Base-by-base conservation (phyloP, 192 early-diverging fungal species). In the Chytriomyces confervae region DNA sequence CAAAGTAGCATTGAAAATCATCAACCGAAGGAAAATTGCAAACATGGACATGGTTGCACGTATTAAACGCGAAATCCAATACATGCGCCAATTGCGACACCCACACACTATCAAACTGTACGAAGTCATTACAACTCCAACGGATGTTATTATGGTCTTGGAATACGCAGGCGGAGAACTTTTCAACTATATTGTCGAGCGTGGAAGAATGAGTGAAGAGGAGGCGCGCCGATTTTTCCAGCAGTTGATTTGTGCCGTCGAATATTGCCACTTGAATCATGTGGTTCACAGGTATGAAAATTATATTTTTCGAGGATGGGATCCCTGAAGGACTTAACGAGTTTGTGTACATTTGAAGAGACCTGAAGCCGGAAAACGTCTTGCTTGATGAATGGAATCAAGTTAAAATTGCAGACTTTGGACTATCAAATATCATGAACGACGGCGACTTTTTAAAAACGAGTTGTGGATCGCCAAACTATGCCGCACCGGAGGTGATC, bases 61-160 rank as follows among this genome's bases (percentile, higher is more conserved):
- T 46, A 91, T 99, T 45, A 97, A 98, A 76, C 91, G 97, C 65
- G 97, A 99, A 88, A 97, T 99, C 84, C 96, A 75, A 46, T 98
- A 96, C 79, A 86, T 98, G 36, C 95, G 95, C 80, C 85, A 97
- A 66, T 87, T 99, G 44, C 90, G 96, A 71, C 97, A 99, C 80
- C 95, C 96, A 51, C 97, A 99, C 82, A 99, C 98, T 75, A 98
- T 98, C 84, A 99, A 99, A 87, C 88, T 99, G 85, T 96, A 99
- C 87, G 97, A 99, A 82, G 96, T 99, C 64, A 97, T 99, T 69
- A 94, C 95, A 6, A 99, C 96, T 6, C 88, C 94, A 1, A 96
- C 96, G 0, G 96, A 98, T 82, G 96, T 97, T 76, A 95, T 98
- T 77, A 94, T 99, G 94, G 97, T 97, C 36, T 94, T 98, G 92